Conservation (phyloP, 805 yeast species). For the Candida qinlingensis region DNA sequence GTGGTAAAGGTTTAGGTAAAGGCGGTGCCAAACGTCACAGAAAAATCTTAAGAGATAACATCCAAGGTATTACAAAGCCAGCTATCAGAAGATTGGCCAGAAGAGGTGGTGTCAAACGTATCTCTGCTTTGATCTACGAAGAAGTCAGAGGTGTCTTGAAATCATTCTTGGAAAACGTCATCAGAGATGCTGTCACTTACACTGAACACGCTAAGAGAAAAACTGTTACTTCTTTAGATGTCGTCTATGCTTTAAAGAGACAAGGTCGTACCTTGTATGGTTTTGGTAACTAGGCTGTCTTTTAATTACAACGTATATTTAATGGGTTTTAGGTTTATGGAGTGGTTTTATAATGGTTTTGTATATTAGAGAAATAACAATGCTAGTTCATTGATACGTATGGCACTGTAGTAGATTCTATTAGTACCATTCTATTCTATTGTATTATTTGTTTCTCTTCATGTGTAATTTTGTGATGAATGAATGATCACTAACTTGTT, state of each 20-base stretch:
- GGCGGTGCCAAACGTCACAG: constrained; percentile 99
- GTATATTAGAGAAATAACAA: constrained; percentile 7
- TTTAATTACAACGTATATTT: constrained; percentile 1
- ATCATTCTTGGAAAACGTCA: constrained; percentile 93
- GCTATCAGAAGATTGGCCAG: constrained; percentile 99
- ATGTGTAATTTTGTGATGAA: too few species aligned
- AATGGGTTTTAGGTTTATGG: constrained; percentile 2
- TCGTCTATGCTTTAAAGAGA: constrained; percentile 98
- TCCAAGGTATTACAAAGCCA: constrained; percentile 99
- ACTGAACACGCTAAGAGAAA: constrained; percentile 99
- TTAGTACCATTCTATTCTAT: not conserved
- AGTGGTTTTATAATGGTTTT: constrained; percentile 4
- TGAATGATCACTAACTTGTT: too few species aligned
- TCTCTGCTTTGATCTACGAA: constrained; percentile 96
- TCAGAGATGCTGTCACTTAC: constrained; percentile 98
- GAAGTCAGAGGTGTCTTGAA: constrained; percentile 97
- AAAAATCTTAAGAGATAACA: constrained; percentile 98
- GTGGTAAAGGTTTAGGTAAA: constrained; percentile 99
- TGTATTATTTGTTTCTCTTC: not conserved
- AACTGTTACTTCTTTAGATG: constrained; percentile 98
- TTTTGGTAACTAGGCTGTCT: constrained; percentile 86
- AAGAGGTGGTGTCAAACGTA: constrained; percentile 99
- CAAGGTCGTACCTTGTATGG: constrained; percentile 99
- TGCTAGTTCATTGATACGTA: not conserved
- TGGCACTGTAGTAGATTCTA: not conserved